These are phyloP conservation scores for Fusarium chlamydosporum DNA, from an alignment of 2,329 filamentous ascomycete species.

Conservation along the genomic window DNA sequence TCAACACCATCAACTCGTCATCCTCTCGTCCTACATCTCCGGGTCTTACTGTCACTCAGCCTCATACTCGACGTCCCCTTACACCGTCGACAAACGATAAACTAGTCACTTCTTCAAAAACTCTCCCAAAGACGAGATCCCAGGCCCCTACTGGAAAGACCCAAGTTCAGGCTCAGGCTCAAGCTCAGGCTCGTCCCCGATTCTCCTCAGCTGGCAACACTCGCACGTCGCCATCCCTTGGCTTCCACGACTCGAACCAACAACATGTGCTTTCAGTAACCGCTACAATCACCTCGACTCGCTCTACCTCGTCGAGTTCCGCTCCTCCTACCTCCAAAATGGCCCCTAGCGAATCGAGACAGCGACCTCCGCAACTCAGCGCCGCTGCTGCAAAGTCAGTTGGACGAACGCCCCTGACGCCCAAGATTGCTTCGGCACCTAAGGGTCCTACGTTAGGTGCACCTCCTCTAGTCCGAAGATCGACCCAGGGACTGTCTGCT, in stretches of 20 bases:
- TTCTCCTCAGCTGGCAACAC: constrained; percentile 44
- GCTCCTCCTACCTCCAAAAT: constrained; percentile 49
- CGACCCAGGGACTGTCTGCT: constrained; percentile 41
- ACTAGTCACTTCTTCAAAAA: constrained; percentile 40
- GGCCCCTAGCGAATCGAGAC: constrained; percentile 68
- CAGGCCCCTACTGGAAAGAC: constrained; percentile 31
- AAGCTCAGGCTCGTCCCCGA: constrained; percentile 43
- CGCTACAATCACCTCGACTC: constrained; percentile 50
- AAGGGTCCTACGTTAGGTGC: constrained; percentile 59
- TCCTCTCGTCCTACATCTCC: constrained; percentile 41
- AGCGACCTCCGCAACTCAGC: constrained; percentile 78
- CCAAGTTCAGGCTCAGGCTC: constrained; percentile 20
- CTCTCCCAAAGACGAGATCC: constrained; percentile 36
- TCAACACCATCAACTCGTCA: constrained; percentile 50
- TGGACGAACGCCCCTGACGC: constrained; percentile 65
- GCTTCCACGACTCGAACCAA: constrained; percentile 43
- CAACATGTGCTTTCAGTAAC: constrained; percentile 54
- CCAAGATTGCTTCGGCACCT: constrained; percentile 65
- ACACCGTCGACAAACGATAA: constrained; percentile 26
- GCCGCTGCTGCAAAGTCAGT: constrained; percentile 70
- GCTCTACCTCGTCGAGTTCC: constrained; percentile 49
- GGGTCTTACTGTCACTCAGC: constrained; percentile 26
- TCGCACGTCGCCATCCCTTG: constrained; percentile 41
- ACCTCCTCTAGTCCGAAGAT: constrained; percentile 59
- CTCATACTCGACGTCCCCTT: constrained; percentile 32